Base-by-base conservation (phyloP, 371 early-diverging fungal species). In the Actinomortierella ambigua region DNA sequence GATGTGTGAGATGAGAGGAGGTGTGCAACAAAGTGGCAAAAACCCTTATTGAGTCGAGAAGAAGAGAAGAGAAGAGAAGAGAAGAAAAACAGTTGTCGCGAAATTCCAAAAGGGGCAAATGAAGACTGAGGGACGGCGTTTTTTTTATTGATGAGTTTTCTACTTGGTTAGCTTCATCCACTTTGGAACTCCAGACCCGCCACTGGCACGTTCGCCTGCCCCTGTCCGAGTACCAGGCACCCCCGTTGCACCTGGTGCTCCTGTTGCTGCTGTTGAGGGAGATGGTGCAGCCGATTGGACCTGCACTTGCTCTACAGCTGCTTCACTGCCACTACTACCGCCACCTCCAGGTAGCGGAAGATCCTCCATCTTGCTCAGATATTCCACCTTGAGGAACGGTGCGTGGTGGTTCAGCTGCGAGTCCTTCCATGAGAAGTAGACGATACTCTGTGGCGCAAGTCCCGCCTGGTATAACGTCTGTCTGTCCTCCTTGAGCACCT, bases 381-480 rank as follows among this genome's bases (percentile, higher is more conserved):
- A 54, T 39, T 62, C 61, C 9, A 57, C 73, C 26, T 73, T 66
- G 2, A 73, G 53, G 67, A 73, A 73, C 1, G 73, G 63, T 13
- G 73, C 20, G 70, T 55, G 76, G 64, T 52, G 68, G 75, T 69
- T 83, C 76, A 76, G 62, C 54, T 76, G 65, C 9, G 68, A 57
- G 50, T 80, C 68, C 41, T 20, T 49, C 79, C 79, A 79, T 22
- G 61, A 65, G 47, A 77, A 79, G 55, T 77, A 63, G 0, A 79
- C 75, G 41, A 79, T 56, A 24, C 75, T 75, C 51, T 77, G 77
- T 5, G 79, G 79, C 7, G 79, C 59, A 34, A 79, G 46, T 59
- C 69, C 69, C 20, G 79, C 77, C 49, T 77, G 62, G 50, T 75
- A 77, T 41, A 79, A 51, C 20, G 69, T 69, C 51, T 75, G 48